Conservation (phyloP, 257 asterid species). For the Euphrasia confusa region DNA sequence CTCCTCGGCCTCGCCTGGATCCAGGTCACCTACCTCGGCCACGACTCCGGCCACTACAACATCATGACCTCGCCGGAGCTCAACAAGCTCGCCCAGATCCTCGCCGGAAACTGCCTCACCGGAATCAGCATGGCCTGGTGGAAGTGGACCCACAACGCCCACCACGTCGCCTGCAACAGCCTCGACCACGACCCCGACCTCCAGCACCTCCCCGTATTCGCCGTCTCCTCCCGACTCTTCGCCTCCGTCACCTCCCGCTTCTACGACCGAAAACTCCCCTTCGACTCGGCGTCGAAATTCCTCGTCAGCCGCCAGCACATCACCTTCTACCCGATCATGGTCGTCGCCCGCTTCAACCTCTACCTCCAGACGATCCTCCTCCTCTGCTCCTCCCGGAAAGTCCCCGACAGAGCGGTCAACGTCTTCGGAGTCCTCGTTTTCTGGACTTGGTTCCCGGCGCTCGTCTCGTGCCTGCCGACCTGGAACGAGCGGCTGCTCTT, state of each 20-base stretch:
- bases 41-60: slow-evolving; percentile 5
- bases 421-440: neutral
- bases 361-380: slow-evolving; percentile 7
- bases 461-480: slow-evolving; percentile 18
- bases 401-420: neutral
- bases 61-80: neutral
- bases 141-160: slow-evolving; percentile 27
- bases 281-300: neutral
- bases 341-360: neutral
- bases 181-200: slow-evolving; percentile 24
- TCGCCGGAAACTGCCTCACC: slow-evolving; percentile 21
- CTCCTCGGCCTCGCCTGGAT: slow-evolving; percentile 3
- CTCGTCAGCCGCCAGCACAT: slow-evolving; percentile 7
- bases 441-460: slow-evolving; percentile 20
- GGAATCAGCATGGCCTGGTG: slow-evolving; percentile 24
- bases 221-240: slow-evolving; percentile 19
- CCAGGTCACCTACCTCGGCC: slow-evolving; percentile 8
- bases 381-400: neutral
- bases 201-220: slow-evolving; percentile 22
- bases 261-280: neutral
- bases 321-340: slow-evolving; percentile 12
- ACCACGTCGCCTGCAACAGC: slow-evolving; percentile 23
- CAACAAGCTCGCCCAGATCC: slow-evolving; percentile 17
- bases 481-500: slow-evolving; percentile 23
- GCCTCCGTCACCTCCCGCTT: neutral